A percentile compares a stretch with the other conserved stretches of the same genome.
Conservation (phyloP, 306 rosid species). For the Dalbergia oliveri region DNA sequence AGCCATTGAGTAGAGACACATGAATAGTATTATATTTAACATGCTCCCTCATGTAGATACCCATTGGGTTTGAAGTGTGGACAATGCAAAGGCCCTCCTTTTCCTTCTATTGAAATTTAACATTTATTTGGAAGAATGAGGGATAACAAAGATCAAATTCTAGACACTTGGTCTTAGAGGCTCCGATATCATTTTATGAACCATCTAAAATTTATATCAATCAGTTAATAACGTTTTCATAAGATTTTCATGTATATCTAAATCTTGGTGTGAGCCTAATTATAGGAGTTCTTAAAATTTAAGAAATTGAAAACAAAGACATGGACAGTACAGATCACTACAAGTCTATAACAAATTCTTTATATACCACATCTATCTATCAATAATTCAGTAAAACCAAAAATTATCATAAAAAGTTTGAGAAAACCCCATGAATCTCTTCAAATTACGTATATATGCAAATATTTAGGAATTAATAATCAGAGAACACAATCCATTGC, state of each 20-base stretch:
- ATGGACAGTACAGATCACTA: slow-evolving; percentile 14
- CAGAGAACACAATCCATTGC: slow-evolving; percentile 33
- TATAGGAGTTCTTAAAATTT: slow-evolving; percentile 20
- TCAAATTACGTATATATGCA: slow-evolving; percentile 12
- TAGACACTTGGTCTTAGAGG: too few species aligned
- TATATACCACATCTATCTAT: slow-evolving; percentile 26
- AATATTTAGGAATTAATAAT: slow-evolving; percentile 21
- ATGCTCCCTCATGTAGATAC: too few species aligned
- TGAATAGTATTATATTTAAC: too few species aligned
- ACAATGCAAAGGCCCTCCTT: too few species aligned
- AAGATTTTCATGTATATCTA: slow-evolving; percentile 13
- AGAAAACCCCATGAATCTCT: slow-evolving; percentile 35
- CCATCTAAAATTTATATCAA: neutral
- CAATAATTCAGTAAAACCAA: slow-evolving; percentile 39
- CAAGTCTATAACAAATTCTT: neutral
- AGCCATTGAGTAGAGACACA: too few species aligned
- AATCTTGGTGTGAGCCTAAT: slow-evolving; percentile 19
- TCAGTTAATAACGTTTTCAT: slow-evolving; percentile 11
- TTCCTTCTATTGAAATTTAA: too few species aligned
- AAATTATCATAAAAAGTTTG: slow-evolving; percentile 8
- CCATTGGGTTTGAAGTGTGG: too few species aligned
- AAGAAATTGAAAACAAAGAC: slow-evolving; percentile 36
- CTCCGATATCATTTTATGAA: too few species aligned
- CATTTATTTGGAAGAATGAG: too few species aligned
- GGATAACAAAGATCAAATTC: too few species aligned